Conservation (phyloP, 2,329 filamentous ascomycete genomes). For the Aspergillus costaricaensis region DNA sequence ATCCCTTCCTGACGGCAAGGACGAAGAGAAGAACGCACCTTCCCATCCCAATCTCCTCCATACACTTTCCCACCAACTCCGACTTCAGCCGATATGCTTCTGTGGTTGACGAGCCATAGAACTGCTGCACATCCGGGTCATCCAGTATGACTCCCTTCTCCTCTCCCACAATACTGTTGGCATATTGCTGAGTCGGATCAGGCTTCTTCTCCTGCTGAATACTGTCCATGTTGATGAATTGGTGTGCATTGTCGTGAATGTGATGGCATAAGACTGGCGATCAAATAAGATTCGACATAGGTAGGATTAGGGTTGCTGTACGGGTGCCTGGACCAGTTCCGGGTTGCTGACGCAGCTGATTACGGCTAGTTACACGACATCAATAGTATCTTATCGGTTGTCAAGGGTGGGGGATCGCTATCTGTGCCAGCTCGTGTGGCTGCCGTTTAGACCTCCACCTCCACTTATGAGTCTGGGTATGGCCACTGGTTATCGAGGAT, state of each 20-base stretch:
- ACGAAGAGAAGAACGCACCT: constrained; percentile 29
- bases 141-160: constrained; percentile 27
- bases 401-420: constrained; percentile 7
- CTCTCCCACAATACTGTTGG: constrained; percentile 8
- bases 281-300: neutral
- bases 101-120: constrained; percentile 41
- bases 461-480: neutral
- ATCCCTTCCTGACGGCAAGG: neutral
- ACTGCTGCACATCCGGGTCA: constrained; percentile 35
- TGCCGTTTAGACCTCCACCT: neutral
- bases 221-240: constrained; percentile 18
- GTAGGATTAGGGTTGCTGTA: neutral
- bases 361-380: no score
- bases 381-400: neutral
- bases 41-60: constrained; percentile 35
- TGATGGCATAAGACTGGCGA: neutral
- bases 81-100: constrained; percentile 37
- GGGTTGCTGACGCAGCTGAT: neutral
- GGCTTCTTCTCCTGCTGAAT: constrained; percentile 20
- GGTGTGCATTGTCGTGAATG: neutral
- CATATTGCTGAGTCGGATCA: neutral
- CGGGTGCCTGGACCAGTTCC: neutral
- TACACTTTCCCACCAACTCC: constrained; percentile 29
- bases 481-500: neutral
- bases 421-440: neutral